A percentile compares a stretch with the other conserved stretches of the same genome.
These are phyloP conservation scores for Chlamydomonas reinhardtii DNA, from an alignment of 163 green algal genomes.

Conservation along the genomic window DNA sequence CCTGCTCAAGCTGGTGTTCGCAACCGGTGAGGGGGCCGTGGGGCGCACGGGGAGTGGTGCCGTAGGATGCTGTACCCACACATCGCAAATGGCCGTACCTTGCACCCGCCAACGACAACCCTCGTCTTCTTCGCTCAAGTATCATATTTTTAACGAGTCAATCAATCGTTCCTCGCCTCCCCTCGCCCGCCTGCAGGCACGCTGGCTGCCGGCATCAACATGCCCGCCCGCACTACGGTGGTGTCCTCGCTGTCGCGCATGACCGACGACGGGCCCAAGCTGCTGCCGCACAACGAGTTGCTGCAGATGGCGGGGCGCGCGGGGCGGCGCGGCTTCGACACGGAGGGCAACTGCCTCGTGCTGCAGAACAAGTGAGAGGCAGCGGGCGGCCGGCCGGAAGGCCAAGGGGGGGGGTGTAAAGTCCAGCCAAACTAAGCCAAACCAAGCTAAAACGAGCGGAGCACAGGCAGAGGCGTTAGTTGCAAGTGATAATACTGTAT, in stretches of 20 bases:
- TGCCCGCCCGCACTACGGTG: slow-evolving; percentile 93
- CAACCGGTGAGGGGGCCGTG: slow-evolving; percentile 65
- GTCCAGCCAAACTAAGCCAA: no score
- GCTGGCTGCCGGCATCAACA: slow-evolving; percentile 97
- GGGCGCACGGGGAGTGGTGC: neutral
- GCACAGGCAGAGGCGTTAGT: no score
- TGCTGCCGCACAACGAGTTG: slow-evolving; percentile 93
- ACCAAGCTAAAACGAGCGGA: no score
- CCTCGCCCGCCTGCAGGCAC: slow-evolving; percentile 75
- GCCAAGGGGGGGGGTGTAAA: no score
- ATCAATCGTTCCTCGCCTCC: no score
- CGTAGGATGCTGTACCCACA: no score
- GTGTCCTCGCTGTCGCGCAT: slow-evolving; percentile 79
- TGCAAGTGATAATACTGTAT: no score
- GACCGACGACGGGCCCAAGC: slow-evolving; percentile 59
- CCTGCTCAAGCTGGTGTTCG: slow-evolving; percentile 87
- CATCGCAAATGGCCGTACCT: no score
- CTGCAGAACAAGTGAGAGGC: slow-evolving; percentile 78
- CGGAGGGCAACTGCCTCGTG: slow-evolving; percentile 82
- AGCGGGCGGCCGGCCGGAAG: neutral
- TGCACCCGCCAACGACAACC: no score
- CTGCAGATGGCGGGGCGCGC: slow-evolving; percentile 95
- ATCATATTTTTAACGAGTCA: no score
- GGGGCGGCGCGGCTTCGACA: slow-evolving; percentile 79
- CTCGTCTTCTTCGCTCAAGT: no score